A percentile compares a stretch with the other conserved stretches of the same genome.
These are phyloP conservation scores for Psilocybe mexicana DNA, from an alignment of 1,284 basidiomycete species.

Conservation along the genomic window DNA sequence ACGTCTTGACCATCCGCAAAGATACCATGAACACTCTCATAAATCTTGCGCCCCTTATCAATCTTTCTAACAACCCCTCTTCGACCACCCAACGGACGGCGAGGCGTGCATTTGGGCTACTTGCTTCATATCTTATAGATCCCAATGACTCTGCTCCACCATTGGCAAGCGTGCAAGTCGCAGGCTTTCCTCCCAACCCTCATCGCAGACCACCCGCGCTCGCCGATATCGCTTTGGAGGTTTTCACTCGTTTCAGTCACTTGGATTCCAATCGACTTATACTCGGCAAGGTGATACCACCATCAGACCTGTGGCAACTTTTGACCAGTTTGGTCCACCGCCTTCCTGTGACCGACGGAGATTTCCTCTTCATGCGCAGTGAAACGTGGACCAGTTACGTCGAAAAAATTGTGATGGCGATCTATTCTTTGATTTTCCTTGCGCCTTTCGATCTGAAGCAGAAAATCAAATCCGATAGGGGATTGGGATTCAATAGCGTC, in stretches of 20 bases:
- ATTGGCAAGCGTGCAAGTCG: constrained; percentile 53
- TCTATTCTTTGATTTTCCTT: constrained; percentile 88
- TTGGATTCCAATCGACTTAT: constrained; percentile 81
- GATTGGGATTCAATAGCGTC: constrained; percentile 60
- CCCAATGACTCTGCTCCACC: constrained; percentile 66
- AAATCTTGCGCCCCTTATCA: constrained; percentile 59
- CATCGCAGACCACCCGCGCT: constrained; percentile 58
- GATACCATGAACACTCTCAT: constrained; percentile 77
- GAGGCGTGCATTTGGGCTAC: constrained; percentile 63
- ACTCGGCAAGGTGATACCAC: constrained; percentile 62
- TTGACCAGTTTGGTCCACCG: constrained; percentile 77
- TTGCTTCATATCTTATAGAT: constrained; percentile 79
- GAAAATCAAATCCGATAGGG: constrained; percentile 60
- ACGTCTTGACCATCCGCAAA: constrained; percentile 75
- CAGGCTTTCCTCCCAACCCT: constrained; percentile 43
- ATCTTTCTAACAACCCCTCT: constrained; percentile 40
- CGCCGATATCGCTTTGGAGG: constrained; percentile 80
- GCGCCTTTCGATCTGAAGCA: constrained; percentile 74
- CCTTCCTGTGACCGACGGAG: constrained; percentile 76
- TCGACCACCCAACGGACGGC: constrained; percentile 44
- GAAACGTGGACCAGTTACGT: constrained; percentile 77
- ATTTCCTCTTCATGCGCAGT: constrained; percentile 70
- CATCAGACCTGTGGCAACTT: constrained; percentile 58
- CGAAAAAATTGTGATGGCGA: constrained; percentile 76
- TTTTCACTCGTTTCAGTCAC: constrained; percentile 76